Base-by-base conservation (phyloP, 169 alveolate genomes). In the Babesia divergens region DNA sequence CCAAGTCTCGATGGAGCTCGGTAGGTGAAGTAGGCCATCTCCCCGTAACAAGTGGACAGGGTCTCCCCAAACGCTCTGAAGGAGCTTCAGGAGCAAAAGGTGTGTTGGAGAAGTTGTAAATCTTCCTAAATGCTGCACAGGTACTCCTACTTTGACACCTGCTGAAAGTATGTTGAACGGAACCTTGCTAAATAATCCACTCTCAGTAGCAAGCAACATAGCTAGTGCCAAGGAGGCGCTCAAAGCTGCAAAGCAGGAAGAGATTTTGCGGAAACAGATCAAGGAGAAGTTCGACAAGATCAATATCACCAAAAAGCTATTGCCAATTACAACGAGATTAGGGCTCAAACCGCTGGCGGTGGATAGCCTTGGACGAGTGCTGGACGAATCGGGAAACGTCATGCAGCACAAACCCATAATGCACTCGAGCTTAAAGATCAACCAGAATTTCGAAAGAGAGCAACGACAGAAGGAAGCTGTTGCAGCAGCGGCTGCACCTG, bases 331-430 rank as follows among this genome's bases (percentile, higher is more conserved):
- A 26, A 65, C 77, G 20, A 65, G 34, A 18, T 37, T 68, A 54
- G 82, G 82, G 18, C 29, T 65, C 26, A 68, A 54, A 46, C 67
- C 71, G 26, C 77, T 88, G 52, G 52, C 58, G 82, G 75, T 88
- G 38, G 93, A 88, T 71, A 83, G 83, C 35, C 76, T 84, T 35
- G 93, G 93, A 14, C 56, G 91, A 51, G 89, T 71, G 55, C 50
- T 88, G 52, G 93, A 88, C 51, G 91, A 83, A 28, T 70, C 81
- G 20, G 93, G 93, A 28, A 88, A 88, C 72, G 89, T 88, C 28
- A 74, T 88, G 26, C 70, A 84, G 70, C 82, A 70, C 34, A 71
- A 68, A 37, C 93, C 93, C 11, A 65, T 80, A 42, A 66, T 88
- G n/a, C 88, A 80, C 47, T 80, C 89, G 5, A 88, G 82, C 9